Conservation (phyloP, 345 rosid species). For the Carallia pectinifolia region DNA sequence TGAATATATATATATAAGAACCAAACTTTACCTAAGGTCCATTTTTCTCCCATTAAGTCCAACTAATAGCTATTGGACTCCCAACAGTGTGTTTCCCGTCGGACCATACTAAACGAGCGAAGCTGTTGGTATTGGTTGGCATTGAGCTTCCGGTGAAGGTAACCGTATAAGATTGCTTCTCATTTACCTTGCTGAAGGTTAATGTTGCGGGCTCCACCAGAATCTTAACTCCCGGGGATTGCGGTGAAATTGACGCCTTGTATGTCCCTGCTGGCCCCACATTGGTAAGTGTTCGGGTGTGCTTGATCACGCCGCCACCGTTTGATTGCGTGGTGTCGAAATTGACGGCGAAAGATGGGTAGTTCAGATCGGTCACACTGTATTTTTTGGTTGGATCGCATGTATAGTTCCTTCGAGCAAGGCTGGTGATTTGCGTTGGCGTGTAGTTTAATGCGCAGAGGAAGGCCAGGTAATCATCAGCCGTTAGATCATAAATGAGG, state of each 20-base stretch:
- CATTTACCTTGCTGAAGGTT: constrained; percentile 50
- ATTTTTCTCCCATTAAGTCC: constrained; percentile 38
- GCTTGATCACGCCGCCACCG: constrained; percentile 32
- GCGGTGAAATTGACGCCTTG: constrained; percentile 42
- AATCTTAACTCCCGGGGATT: constrained; percentile 46
- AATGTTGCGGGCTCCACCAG: constrained; percentile 59
- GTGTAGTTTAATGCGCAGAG: constrained; percentile 34
- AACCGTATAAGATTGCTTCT: constrained; percentile 68
- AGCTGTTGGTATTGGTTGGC: constrained; percentile 34
- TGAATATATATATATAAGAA: too few species aligned
- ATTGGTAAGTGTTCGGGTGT: constrained; percentile 38
- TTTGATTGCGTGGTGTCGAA: constrained; percentile 8
- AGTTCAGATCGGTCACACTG: constrained; percentile 23
- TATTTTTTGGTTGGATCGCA: constrained; percentile 23
- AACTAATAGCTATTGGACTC: constrained; percentile 45
- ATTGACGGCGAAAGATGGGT: constrained; percentile 30
- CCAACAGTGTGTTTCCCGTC: constrained; percentile 28
- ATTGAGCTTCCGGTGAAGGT: constrained; percentile 52
- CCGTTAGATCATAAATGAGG: constrained; percentile 24
- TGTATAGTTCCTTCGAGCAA: constrained; percentile 19
- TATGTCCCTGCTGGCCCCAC: constrained; percentile 34
- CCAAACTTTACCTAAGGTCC: not conserved
- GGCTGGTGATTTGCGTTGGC: constrained; percentile 12
- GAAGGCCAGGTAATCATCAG: constrained; percentile 27
- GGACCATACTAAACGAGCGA: constrained; percentile 31